A percentile compares a stretch with the other conserved stretches of the same genome.
Evolutionary conservation across 2,329 filamentous ascomycete genomes (phyloP).

Genomic region (Arthroderma sp.): DNA sequence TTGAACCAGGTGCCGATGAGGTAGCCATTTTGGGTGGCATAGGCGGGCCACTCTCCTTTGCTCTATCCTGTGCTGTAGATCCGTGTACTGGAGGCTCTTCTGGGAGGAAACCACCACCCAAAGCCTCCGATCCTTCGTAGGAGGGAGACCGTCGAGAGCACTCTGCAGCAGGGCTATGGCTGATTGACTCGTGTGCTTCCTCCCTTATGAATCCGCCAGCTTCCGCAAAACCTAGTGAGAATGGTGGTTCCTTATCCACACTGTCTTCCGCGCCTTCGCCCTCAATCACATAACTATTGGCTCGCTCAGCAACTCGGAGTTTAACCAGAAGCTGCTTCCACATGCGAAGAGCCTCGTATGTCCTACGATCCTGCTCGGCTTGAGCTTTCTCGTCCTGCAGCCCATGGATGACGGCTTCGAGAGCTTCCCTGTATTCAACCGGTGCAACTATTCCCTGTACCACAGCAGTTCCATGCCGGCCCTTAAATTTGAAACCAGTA

Average conservation of each 20-base stretch:
- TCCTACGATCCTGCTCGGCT: slow-evolving; percentile 44
- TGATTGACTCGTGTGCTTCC: background rate
- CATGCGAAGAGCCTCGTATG: slow-evolving; percentile 36
- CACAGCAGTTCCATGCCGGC: slow-evolving; percentile 73
- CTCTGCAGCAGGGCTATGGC: too few species aligned
- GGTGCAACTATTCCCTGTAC: slow-evolving; percentile 67
- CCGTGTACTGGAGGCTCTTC: slow-evolving; percentile 4
- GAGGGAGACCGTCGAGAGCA: too few species aligned
- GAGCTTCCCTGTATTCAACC: slow-evolving; percentile 54
- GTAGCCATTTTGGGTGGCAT: too few species aligned
- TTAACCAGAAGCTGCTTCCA: slow-evolving; percentile 51
- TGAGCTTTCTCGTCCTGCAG: slow-evolving; percentile 54
- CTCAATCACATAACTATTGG: slow-evolving; percentile 44
- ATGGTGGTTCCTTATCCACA: slow-evolving; percentile 18
- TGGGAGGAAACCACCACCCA: slow-evolving; percentile 12
- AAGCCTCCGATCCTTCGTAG: background rate
- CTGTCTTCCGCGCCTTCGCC: slow-evolving; percentile 21
- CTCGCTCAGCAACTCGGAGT: slow-evolving; percentile 56
- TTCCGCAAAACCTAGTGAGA: background rate
- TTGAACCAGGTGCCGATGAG: background rate
- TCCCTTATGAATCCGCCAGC: slow-evolving; percentile 16
- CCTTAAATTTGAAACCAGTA: slow-evolving; percentile 78
- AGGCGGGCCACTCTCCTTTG: too few species aligned
- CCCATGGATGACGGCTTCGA: slow-evolving; percentile 54
- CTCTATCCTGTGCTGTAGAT: too few species aligned